Conservation (phyloP, 805 yeast genomes). For the Teunomyces cretensis region DNA sequence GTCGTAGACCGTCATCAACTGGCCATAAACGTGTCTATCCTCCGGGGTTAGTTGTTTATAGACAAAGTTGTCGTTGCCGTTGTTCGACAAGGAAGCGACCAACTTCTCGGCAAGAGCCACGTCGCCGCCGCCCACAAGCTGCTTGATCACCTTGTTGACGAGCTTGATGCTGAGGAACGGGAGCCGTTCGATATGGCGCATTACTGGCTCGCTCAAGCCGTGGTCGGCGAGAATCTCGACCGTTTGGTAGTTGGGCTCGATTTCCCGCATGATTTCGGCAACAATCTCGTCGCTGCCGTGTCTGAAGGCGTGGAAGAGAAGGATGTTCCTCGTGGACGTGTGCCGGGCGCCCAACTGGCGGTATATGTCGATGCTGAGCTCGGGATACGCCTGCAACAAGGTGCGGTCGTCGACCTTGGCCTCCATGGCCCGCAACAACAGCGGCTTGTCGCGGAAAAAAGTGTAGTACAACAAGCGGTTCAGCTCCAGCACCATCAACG, state of each 20-base stretch:
- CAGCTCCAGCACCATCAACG: conserved; percentile 31
- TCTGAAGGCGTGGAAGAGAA: conserved; percentile 29
- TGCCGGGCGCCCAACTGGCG: conserved; percentile 12
- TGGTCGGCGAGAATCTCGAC: background rate
- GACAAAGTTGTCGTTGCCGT: conserved; percentile 14
- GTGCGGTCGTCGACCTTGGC: conserved; percentile 9
- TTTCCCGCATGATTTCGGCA: conserved; percentile 17
- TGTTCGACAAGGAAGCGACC: conserved; percentile 9
- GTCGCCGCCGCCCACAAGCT: background rate
- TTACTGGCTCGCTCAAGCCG: background rate
- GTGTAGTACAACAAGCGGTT: conserved; percentile 25
- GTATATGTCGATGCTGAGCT: conserved; percentile 22
- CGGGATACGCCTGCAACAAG: conserved; percentile 4
- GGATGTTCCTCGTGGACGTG: conserved; percentile 18
- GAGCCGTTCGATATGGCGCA: background rate
- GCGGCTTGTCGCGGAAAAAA: conserved; percentile 30
- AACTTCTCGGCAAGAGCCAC: conserved; percentile 1
- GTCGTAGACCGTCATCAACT: conserved; percentile 15
- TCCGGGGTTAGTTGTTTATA: conserved; percentile 21
- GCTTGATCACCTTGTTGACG: background rate
- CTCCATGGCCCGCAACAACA: conserved; percentile 13
- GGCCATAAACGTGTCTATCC: conserved; percentile 19
- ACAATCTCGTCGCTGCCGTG: conserved; percentile 23
- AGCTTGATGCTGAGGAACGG: background rate
- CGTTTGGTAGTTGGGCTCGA: conserved; percentile 4